Conservation (phyloP, 2,329 filamentous ascomycete genomes). For the Berkeleyomyces basicola region DNA sequence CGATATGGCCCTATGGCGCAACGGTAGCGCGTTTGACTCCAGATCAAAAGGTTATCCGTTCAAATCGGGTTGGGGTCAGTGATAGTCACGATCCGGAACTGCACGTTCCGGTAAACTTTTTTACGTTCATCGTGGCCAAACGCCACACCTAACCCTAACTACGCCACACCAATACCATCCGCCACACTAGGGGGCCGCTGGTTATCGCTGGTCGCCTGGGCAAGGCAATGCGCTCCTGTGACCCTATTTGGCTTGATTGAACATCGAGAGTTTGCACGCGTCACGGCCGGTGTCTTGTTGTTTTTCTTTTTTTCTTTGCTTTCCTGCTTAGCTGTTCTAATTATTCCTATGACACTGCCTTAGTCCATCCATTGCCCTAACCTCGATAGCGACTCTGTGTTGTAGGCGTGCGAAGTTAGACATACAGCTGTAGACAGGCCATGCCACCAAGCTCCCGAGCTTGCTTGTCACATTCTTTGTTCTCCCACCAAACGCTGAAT, state of each 20-base stretch:
- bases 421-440: background rate
- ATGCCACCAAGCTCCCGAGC: background rate
- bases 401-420: background rate
- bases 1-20: conserved; percentile 10
- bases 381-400: background rate
- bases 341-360: background rate
- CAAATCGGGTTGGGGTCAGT: conserved; percentile 13
- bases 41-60: conserved; percentile 13
- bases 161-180: background rate
- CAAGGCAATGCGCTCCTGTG: background rate
- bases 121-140: background rate
- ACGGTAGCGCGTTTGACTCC: conserved; percentile 14
- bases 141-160: background rate
- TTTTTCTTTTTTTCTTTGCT: background rate
- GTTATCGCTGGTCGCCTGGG: background rate
- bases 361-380: background rate
- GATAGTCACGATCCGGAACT: background rate
- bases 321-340: background rate
- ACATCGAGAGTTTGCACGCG: background rate
- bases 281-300: background rate
- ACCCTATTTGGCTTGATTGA: background rate
- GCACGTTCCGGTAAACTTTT: background rate
- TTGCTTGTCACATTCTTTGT: background rate
- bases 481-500: background rate
- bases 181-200: background rate